Conservation (phyloP, 129 eudicot species). For the Mikania micrantha region DNA sequence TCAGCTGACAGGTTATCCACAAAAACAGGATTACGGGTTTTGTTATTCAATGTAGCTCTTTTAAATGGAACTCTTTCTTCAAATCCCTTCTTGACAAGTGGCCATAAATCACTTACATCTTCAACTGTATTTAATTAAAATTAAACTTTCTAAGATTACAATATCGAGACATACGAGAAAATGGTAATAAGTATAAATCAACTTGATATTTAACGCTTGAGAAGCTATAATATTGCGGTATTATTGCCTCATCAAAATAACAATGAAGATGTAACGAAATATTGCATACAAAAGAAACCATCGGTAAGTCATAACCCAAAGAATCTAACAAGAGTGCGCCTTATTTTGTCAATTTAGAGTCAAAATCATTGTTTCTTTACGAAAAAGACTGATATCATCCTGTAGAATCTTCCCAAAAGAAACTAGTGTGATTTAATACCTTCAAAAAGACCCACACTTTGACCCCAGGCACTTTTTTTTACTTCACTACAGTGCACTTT, state of each 20-base stretch:
- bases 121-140: slow-evolving; percentile 54
- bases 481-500: neutral
- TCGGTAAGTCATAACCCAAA: neutral
- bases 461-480: slow-evolving; percentile 7
- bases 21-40: slow-evolving; percentile 82
- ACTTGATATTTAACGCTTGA: neutral
- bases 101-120: slow-evolving; percentile 98
- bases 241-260: neutral
- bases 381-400: neutral
- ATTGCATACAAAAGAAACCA: neutral
- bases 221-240: slow-evolving; percentile 3
- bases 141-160: neutral
- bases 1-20: slow-evolving; percentile 77
- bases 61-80: slow-evolving; percentile 79
- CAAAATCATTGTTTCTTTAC: neutral
- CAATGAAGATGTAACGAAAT: neutral
- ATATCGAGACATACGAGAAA: neutral
- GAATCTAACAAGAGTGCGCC: neutral
- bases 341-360: neutral
- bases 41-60: slow-evolving; percentile 77
- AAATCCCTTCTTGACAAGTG: slow-evolving; percentile 67
- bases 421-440: slow-evolving; percentile 5
- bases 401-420: neutral
- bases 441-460: neutral
- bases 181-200: neutral